Percentiles rank a stretch among this genome's conserved stretches.
Conservation (phyloP, 495 filamentous ascomycete genomes). For the Lophiotrema nucula region DNA sequence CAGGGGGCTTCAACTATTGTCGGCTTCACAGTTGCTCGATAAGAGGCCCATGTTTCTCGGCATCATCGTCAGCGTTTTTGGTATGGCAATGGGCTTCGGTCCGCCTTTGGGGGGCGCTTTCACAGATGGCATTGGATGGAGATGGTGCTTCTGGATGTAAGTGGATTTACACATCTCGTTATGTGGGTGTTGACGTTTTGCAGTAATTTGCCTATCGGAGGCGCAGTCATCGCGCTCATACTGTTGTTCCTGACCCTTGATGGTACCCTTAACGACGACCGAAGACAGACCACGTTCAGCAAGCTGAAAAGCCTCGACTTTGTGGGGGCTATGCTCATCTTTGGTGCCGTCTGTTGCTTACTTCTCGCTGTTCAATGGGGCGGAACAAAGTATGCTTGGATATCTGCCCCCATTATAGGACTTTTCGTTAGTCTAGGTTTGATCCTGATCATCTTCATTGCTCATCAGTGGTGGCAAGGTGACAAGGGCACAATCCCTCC, state of each 20-base stretch:
- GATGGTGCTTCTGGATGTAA: slow-evolving; percentile 20
- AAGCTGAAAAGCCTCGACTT: background rate
- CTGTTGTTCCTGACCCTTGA: background rate
- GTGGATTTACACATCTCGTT: background rate
- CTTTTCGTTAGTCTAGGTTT: background rate
- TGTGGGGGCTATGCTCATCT: background rate
- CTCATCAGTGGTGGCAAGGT: background rate
- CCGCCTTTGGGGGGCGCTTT: slow-evolving; percentile 31
- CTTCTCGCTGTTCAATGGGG: background rate
- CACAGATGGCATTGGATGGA: slow-evolving; percentile 26
- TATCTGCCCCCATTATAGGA: background rate
- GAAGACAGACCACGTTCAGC: background rate
- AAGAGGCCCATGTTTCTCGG: background rate
- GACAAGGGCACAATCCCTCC: background rate
- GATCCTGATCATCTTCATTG: background rate
- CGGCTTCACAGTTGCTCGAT: background rate
- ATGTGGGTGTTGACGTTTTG: background rate
- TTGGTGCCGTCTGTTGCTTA: background rate
- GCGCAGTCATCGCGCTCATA: background rate
- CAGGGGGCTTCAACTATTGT: slow-evolving; percentile 2
- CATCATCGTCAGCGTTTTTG: slow-evolving; percentile 25
- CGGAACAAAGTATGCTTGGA: background rate
- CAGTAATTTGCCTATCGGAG: slow-evolving; percentile 5
- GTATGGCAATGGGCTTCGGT: slow-evolving; percentile 29
- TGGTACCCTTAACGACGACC: background rate